Evolutionary conservation across 1,139 yeast genomes (phyloP).

Genomic region (Yamadazyma atlantica): DNA sequence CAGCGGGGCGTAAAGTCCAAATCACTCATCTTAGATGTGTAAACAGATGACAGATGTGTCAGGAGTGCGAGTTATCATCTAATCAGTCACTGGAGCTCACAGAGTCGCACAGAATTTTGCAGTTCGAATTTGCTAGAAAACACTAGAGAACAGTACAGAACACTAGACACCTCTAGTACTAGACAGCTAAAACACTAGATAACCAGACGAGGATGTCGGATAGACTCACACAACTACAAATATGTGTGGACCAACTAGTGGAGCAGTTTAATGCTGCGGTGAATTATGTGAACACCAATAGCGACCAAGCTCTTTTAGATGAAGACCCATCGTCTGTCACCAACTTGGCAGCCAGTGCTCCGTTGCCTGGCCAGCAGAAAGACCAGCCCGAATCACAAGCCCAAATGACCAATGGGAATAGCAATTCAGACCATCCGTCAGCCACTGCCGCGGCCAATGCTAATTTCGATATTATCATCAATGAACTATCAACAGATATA

Average conservation of each 20-base stretch:
- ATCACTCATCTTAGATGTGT: no score
- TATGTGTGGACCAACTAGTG: slow-evolving; percentile 86
- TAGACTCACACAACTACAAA: slow-evolving; percentile 86
- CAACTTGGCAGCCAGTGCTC: slow-evolving; percentile 46
- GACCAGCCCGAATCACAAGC: background rate
- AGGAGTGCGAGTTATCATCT: no score
- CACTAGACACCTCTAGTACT: no score
- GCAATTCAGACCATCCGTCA: slow-evolving; percentile 19
- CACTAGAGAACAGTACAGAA: no score
- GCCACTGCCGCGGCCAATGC: slow-evolving; percentile 18
- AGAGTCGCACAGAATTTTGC: no score
- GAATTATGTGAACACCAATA: slow-evolving; percentile 67
- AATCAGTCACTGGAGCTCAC: no score
- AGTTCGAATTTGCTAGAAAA: no score
- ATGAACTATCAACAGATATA: slow-evolving; percentile 78
- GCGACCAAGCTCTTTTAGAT: slow-evolving; percentile 41
- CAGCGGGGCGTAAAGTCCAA: slow-evolving; percentile 37
- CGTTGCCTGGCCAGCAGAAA: slow-evolving; percentile 38
- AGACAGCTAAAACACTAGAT: no score
- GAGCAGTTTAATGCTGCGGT: slow-evolving; percentile 92
- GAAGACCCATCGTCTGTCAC: slow-evolving; percentile 38
- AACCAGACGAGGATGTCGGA: slow-evolving; percentile 56
- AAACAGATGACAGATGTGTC: no score
- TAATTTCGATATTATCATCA: slow-evolving; percentile 55
- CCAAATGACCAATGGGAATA: slow-evolving; percentile 8